Evolutionary conservation across 495 filamentous ascomycete species (phyloP).

Genomic region (Talaromyces stipitatus): DNA sequence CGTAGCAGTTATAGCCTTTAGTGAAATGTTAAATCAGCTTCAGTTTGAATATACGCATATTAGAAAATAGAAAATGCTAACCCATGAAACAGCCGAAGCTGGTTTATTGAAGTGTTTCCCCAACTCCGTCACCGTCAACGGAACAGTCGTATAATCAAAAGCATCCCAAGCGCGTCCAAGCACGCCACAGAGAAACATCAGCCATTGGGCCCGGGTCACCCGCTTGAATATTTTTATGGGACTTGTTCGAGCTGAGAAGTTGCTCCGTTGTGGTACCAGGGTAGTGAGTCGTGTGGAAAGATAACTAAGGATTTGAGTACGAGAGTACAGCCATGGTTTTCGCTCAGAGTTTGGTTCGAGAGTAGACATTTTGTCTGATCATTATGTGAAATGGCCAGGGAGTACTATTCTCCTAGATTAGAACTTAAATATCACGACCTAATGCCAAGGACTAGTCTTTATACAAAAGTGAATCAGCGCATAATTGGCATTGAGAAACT

Average conservation of each 20-base stretch:
- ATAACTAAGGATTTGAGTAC: conserved; percentile 17
- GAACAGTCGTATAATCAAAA: conserved; percentile 35
- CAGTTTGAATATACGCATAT: neutral
- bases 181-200: conserved; percentile 26
- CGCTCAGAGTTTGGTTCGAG: neutral
- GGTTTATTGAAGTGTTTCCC: conserved; percentile 21
- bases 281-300: conserved; percentile 25
- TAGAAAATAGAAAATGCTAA: conserved; percentile 4
- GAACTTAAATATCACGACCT: neutral
- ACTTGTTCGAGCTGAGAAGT: conserved; percentile 15
- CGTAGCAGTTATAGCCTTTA: conserved; percentile 63
- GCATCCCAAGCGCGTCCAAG: conserved; percentile 35
- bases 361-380: neutral
- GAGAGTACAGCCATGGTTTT: neutral
- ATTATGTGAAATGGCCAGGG: neutral
- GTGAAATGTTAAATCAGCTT: neutral
- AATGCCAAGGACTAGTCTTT: neutral
- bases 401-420: neutral
- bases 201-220: conserved; percentile 32
- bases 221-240: conserved; percentile 20
- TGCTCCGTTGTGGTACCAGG: conserved; percentile 20
- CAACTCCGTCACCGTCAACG: conserved; percentile 28
- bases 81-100: conserved; percentile 30
- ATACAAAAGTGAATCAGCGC: neutral
- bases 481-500: neutral